Conservation (phyloP, 2,329 filamentous ascomycete genomes). For the Curvularia sp. region DNA sequence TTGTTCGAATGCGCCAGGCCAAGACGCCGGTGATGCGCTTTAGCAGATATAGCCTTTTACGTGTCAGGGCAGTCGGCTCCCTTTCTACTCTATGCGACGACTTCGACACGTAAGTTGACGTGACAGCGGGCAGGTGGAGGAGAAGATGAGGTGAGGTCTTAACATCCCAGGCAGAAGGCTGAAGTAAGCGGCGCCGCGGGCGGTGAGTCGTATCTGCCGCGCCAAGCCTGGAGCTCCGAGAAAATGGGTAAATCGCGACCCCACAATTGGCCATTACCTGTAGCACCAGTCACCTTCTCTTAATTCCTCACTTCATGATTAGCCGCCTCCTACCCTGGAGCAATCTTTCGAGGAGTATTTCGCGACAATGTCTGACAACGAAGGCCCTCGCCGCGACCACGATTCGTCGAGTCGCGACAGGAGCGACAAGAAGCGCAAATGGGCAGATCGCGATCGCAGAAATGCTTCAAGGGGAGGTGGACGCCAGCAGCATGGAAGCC, state of each 20-base stretch:
- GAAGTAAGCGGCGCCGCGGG: constrained; percentile 19
- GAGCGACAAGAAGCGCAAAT: constrained; percentile 46
- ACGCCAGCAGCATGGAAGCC: constrained; percentile 48
- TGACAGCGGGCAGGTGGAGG: constrained; percentile 22
- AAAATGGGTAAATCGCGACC: constrained; percentile 31
- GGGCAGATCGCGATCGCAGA: constrained; percentile 35
- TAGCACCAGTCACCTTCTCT: constrained; percentile 11
- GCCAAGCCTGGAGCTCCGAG: constrained; percentile 31
- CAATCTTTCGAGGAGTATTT: constrained; percentile 30
- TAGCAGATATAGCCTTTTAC: neutral
- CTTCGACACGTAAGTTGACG: constrained; percentile 25
- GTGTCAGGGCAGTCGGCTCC: constrained; percentile 2
- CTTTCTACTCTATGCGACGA: constrained; percentile 12
- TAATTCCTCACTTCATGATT: constrained; percentile 30
- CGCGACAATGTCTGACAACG: constrained; percentile 37
- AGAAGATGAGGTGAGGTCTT: constrained; percentile 10
- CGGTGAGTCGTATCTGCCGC: constrained; percentile 34
- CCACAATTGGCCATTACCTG: constrained; percentile 16
- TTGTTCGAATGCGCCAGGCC: constrained; percentile 21
- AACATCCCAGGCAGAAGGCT: constrained; percentile 10
- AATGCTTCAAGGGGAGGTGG: constrained; percentile 42
- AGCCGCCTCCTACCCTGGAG: constrained; percentile 30
- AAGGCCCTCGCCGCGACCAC: constrained; percentile 30
- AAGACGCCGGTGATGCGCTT: constrained; percentile 4
- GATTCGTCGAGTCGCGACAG: constrained; percentile 33